phyloP scores from a whole-genome alignment of 805 yeast species.

The Lachancea cidri region DNA sequence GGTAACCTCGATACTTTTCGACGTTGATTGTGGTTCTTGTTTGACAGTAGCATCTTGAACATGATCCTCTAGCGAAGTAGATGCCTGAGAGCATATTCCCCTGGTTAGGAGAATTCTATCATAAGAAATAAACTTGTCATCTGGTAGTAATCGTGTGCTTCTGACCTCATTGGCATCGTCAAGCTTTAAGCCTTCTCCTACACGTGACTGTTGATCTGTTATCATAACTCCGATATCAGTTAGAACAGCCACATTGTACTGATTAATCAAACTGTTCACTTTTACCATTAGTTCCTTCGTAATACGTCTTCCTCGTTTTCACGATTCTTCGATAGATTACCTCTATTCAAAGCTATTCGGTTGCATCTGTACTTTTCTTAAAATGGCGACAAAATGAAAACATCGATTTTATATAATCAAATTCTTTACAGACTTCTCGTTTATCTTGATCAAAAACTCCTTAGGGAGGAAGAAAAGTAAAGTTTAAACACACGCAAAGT shows the following conservation, averaged over 20 bases:
- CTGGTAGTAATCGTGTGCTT: slow-evolving; percentile 27
- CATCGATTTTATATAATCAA: no score
- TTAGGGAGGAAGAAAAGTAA: no score
- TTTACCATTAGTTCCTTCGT: no score
- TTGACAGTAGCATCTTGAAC: not conserved
- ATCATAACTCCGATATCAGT: slow-evolving; percentile 34
- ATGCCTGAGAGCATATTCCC: slow-evolving; percentile 9
- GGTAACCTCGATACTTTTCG: slow-evolving; percentile 29
- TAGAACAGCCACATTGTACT: slow-evolving; percentile 24
- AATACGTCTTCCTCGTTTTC: no score
- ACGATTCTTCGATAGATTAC: no score
- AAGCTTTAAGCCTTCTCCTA: slow-evolving; percentile 18
- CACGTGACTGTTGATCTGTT: slow-evolving; percentile 23
- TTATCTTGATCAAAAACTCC: no score
- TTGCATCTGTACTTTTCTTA: no score
- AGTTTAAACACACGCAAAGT: no score
- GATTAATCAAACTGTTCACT: slow-evolving; percentile 1
- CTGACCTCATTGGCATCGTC: slow-evolving; percentile 10
- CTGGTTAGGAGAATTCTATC: slow-evolving; percentile 27
- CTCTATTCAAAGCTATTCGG: no score
- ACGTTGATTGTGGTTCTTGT: not conserved
- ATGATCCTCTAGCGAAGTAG: slow-evolving; percentile 9
- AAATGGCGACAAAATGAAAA: no score
- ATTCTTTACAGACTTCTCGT: no score
- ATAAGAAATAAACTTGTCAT: slow-evolving; percentile 30